Conservation (phyloP, 352 stramenopile genomes). For the Plasmopara halstedii region DNA sequence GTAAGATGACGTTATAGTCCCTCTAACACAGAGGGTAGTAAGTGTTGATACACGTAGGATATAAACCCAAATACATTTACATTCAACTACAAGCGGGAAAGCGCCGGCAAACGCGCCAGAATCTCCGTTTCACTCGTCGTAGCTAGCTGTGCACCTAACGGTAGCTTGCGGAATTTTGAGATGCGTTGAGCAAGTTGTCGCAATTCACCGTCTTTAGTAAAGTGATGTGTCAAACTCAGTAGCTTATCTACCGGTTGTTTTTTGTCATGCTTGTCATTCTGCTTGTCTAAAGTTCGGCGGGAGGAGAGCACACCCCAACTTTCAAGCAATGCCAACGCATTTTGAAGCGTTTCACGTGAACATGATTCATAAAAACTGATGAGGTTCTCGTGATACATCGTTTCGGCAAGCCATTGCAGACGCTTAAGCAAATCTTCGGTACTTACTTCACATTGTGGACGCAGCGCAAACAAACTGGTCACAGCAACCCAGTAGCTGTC, state of each 20-base stretch:
- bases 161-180: constrained; percentile 71
- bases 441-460: constrained; percentile 37
- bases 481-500: constrained; percentile 82
- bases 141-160: constrained; percentile 29
- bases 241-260: constrained; percentile 13
- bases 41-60: too few species aligned
- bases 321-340: constrained; percentile 58
- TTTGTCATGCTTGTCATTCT: constrained; percentile 5
- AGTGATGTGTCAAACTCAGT: constrained; percentile 32
- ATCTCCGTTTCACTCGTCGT: constrained; percentile 47
- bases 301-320: constrained; percentile 55
- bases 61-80: too few species aligned
- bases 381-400: constrained; percentile 82
- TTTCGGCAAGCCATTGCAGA: constrained; percentile 79
- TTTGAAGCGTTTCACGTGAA: constrained; percentile 76
- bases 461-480: constrained; percentile 63
- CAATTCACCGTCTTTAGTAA: constrained; percentile 47
- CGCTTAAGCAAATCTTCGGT: constrained; percentile 64
- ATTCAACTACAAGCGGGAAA: constrained; percentile 77
- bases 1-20: too few species aligned
- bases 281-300: constrained; percentile 7
- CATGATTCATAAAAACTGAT: constrained; percentile 85
- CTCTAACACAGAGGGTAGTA: too few species aligned
- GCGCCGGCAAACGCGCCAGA: constrained; percentile 49
- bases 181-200: constrained; percentile 53